A percentile compares a stretch with the other conserved stretches of the same genome.
Evolutionary conservation across 176 grass and related monocot species (phyloP).

Genomic region (Alloteropsis semialata): DNA sequence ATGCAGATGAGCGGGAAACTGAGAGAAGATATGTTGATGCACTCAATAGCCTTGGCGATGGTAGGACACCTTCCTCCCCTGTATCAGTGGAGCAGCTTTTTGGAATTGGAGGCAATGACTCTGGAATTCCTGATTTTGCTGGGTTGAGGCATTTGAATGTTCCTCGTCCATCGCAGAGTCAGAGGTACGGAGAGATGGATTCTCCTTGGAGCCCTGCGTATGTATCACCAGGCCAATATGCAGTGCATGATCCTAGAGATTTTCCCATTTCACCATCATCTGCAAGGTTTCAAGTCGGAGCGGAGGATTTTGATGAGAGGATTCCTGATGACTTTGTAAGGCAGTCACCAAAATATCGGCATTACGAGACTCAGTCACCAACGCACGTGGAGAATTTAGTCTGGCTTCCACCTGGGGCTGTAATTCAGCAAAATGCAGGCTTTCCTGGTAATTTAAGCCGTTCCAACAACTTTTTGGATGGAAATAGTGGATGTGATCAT

Average conservation of each 20-base stretch:
- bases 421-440: constrained; percentile 62
- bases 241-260: constrained; percentile 61
- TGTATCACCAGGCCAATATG: constrained; percentile 56
- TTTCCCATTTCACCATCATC: constrained; percentile 68
- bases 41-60: constrained; percentile 71
- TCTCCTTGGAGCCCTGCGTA: constrained; percentile 64
- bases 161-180: constrained; percentile 48
- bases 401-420: constrained; percentile 72
- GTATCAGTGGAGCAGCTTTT: constrained; percentile 60
- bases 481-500: constrained; percentile 60
- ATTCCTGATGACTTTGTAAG: constrained; percentile 51
- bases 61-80: constrained; percentile 50
- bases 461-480: constrained; percentile 54
- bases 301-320: constrained; percentile 64
- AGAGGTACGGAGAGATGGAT: constrained; percentile 79
- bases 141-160: constrained; percentile 72
- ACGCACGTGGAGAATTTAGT: constrained; percentile 49
- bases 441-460: constrained; percentile 65
- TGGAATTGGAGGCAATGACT: constrained; percentile 45
- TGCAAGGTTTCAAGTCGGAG: constrained; percentile 58
- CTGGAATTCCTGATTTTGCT: constrained; percentile 50
- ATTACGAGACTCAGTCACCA: constrained; percentile 58
- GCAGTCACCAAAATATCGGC: constrained; percentile 43
- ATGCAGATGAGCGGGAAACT: constrained; percentile 63
- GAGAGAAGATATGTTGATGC: constrained; percentile 93